Conservation (phyloP, 345 rosid genomes). For the Diplotaxis tenuifolia region DNA sequence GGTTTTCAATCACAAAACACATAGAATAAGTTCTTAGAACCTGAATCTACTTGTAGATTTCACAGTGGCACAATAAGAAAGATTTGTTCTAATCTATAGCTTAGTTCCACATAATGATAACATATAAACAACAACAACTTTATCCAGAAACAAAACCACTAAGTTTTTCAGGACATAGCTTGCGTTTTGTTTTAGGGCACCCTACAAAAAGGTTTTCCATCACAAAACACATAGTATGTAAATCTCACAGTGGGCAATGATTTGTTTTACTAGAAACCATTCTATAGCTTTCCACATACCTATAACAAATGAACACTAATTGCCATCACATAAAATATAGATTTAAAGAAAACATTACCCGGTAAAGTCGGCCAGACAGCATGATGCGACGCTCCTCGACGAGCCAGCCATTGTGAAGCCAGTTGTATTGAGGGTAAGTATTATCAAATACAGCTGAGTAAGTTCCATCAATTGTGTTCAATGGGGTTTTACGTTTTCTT, state of each 20-base stretch:
- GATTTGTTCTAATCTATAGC: background rate
- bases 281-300: background rate
- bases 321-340: background rate
- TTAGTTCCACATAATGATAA: background rate
- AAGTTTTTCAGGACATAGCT: background rate
- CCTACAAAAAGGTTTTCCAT: background rate
- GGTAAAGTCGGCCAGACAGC: background rate
- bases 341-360: slow-evolving; percentile 2
- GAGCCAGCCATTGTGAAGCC: slow-evolving; percentile 23
- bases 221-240: background rate
- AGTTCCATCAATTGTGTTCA: background rate
- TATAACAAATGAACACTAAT: background rate
- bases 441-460: background rate
- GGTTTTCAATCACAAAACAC: background rate
- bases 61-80: background rate
- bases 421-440: background rate
- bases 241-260: background rate
- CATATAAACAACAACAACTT: background rate
- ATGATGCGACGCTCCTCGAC: slow-evolving; percentile 15
- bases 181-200: background rate
- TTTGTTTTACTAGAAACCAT: background rate
- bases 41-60: background rate
- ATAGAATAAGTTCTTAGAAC: background rate
- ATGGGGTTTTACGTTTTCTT: background rate
- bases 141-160: background rate